Evolutionary conservation across 2,329 filamentous ascomycete genomes (phyloP).

Genomic region (Podosphaera leucotricha): DNA sequence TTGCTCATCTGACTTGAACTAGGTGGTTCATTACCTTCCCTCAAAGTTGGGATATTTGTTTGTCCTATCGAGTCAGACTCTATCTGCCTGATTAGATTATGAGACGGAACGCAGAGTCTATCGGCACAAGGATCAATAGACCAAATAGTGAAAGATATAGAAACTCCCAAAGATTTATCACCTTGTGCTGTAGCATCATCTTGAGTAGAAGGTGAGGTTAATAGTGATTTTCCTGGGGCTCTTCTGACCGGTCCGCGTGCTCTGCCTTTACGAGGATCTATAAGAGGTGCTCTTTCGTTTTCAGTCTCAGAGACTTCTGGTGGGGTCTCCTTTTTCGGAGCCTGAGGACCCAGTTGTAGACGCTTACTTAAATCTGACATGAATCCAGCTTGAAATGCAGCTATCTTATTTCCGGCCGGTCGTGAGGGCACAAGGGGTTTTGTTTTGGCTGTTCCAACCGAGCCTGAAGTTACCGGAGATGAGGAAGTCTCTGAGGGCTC

Average conservation of each 20-base stretch:
- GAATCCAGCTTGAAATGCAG: conserved; percentile 73
- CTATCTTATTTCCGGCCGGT: conserved; percentile 66
- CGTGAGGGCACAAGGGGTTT: conserved; percentile 68
- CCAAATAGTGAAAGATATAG: conserved; percentile 18
- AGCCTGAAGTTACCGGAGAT: conserved; percentile 9
- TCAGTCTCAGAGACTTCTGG: conserved; percentile 32
- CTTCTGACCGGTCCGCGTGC: conserved; percentile 70
- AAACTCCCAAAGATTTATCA: conserved; percentile 9
- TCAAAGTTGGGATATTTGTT: neutral
- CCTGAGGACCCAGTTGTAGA: conserved; percentile 64
- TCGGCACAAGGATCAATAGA: conserved; percentile 20
- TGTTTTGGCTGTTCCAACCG: conserved; percentile 28
- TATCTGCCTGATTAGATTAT: neutral
- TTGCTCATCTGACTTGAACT: conserved; percentile 1
- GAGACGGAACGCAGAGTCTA: conserved; percentile 14
- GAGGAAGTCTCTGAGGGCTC: conserved; percentile 15
- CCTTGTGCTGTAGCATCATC: conserved; percentile 3
- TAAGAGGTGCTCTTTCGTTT: conserved; percentile 53
- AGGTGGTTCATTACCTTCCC: neutral
- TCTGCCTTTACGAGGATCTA: conserved; percentile 72
- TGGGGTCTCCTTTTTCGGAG: conserved; percentile 43
- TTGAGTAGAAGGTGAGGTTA: conserved; percentile 5
- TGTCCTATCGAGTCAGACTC: neutral
- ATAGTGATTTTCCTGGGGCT: conserved; percentile 27
- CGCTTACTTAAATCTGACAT: conserved; percentile 83